Conservation (phyloP, 2,329 filamentous ascomycete genomes). For the Botryotinia convoluta region DNA sequence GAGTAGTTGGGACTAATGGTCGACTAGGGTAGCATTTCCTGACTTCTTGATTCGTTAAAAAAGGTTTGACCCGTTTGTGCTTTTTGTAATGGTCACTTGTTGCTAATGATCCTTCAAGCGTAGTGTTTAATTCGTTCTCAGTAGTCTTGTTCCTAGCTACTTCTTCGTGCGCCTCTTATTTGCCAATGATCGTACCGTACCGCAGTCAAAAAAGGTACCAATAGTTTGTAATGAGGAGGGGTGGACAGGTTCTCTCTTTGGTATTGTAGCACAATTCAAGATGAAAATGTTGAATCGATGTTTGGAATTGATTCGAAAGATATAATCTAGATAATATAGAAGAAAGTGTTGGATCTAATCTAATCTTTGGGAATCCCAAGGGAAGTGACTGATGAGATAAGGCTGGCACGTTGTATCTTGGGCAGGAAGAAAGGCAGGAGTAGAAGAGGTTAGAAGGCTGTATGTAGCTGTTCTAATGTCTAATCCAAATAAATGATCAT, state of each 20-base stretch:
- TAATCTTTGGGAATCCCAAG: not conserved
- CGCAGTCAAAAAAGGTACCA: slow-evolving; percentile 4
- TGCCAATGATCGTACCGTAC: not conserved
- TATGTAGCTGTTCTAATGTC: not conserved
- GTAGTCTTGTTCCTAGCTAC: not conserved
- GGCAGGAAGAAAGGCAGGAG: not conserved
- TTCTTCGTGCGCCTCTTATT: slow-evolving; percentile 3
- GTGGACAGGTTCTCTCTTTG: not conserved
- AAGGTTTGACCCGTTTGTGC: not conserved
- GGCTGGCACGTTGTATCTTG: not conserved
- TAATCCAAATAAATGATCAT: not conserved
- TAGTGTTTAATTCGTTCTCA: not conserved
- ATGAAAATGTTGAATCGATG: not conserved
- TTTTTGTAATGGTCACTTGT: slow-evolving; percentile 2
- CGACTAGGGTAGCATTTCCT: not conserved
- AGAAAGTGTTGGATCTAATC: not conserved
- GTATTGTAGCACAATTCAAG: not conserved
- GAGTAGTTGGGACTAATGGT: slow-evolving; percentile 3
- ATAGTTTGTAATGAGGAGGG: not conserved
- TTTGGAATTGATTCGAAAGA: not conserved
- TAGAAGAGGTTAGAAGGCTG: not conserved
- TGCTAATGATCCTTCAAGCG: slow-evolving; percentile 9
- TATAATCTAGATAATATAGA: not conserved
- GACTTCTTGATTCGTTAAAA: not conserved
- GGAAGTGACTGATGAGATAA: not conserved